Evolutionary conservation across 2,329 filamentous ascomycete species (phyloP).

Genomic region (Microdochium nivale): DNA sequence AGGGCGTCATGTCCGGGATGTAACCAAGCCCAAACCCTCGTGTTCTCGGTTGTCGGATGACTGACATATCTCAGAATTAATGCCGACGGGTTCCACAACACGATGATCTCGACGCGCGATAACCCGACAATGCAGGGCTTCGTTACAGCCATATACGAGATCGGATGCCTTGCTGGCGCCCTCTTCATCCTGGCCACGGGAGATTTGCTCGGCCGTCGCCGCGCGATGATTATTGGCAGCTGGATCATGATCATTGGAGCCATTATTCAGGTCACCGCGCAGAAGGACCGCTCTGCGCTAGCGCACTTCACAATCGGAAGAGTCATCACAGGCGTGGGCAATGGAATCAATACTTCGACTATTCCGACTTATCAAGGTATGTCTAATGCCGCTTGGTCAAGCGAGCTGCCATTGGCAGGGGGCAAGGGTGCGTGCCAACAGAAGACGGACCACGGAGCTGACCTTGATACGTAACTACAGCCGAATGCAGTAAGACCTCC

Average conservation of each 20-base stretch:
- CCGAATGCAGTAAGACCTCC: constrained; percentile 33
- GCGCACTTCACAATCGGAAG: constrained; percentile 39
- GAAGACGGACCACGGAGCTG: background rate
- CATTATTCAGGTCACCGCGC: constrained; percentile 42
- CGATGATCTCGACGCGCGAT: constrained; percentile 32
- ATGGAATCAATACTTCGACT: constrained; percentile 39
- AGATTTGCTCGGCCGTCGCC: constrained; percentile 39
- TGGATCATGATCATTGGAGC: constrained; percentile 52
- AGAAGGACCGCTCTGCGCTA: constrained; percentile 16
- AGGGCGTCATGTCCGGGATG: constrained; percentile 44
- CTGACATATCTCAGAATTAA: too few species aligned
- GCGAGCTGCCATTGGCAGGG: background rate
- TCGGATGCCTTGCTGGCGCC: constrained; percentile 35
- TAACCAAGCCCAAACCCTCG: too few species aligned
- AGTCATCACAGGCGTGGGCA: constrained; percentile 43
- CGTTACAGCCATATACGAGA: constrained; percentile 39
- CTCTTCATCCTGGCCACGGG: constrained; percentile 41
- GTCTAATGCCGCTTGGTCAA: background rate
- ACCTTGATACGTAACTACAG: constrained; percentile 10
- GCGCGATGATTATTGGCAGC: constrained; percentile 48
- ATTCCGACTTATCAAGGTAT: constrained; percentile 36
- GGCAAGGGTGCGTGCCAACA: background rate
- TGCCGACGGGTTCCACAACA: constrained; percentile 36
- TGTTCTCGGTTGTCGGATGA: too few species aligned
- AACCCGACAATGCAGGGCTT: constrained; percentile 37